A percentile compares a stretch with the other conserved stretches of the same genome.
Conservation (phyloP, 129 eudicot species). For the Scalesia atractyloides region DNA sequence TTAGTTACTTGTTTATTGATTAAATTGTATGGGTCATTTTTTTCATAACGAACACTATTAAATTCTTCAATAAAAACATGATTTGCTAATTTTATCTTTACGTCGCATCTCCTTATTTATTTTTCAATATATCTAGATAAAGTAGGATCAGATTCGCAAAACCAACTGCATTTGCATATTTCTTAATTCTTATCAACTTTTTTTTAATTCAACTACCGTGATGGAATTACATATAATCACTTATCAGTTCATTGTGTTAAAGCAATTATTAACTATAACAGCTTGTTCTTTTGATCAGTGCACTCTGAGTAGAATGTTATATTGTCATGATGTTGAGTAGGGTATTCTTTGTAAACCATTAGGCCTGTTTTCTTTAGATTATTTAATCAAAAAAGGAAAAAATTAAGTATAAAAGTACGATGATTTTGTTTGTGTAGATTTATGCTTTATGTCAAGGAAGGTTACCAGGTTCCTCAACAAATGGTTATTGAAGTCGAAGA, state of each 20-base stretch:
- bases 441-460: slow-evolving; percentile 71
- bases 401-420: neutral
- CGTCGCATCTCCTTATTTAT: too few relatives aligned
- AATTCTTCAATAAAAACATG: too few relatives aligned
- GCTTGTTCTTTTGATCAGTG: neutral
- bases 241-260: neutral
- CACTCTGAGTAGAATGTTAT: slow-evolving; percentile 1
- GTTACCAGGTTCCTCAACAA: slow-evolving; percentile 74
- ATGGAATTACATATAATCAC: neutral
- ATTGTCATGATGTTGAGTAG: neutral
- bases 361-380: neutral
- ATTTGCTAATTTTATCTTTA: too few relatives aligned
- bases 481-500: slow-evolving; percentile 84
- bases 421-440: slow-evolving; percentile 49
- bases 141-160: too few relatives aligned
- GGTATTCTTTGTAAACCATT: neutral
- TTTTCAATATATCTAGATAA: too few relatives aligned
- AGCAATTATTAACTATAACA: neutral
- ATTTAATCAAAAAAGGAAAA: neutral
- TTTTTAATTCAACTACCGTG: neutral
- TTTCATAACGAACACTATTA: too few relatives aligned
- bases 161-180: too few relatives aligned
- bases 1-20: too few relatives aligned
- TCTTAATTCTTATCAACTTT: too few relatives aligned
- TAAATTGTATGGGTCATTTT: too few relatives aligned